phyloP scores from a whole-genome alignment of 2,329 filamentous ascomycete species.

The Sclerotinia minor region DNA sequence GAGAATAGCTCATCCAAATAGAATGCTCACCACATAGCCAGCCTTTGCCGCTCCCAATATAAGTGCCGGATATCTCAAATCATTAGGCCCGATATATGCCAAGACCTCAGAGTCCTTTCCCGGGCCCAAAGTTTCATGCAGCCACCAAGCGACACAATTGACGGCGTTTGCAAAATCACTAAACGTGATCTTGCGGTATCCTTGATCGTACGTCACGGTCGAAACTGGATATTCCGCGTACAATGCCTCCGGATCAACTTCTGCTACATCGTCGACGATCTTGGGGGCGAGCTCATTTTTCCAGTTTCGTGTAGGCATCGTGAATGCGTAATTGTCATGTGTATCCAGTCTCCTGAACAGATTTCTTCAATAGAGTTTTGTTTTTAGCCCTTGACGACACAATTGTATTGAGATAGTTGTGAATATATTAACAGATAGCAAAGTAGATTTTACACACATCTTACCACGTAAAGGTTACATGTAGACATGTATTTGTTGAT shows the following conservation, averaged over 20 bases:
- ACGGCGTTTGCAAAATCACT: slow-evolving; percentile 30
- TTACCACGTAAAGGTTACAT: not conserved
- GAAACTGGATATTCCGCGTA: slow-evolving; percentile 17
- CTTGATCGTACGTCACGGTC: not conserved
- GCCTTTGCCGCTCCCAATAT: slow-evolving; percentile 14
- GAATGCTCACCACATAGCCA: slow-evolving; percentile 2
- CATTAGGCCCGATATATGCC: slow-evolving; percentile 46
- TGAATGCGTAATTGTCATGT: not conserved
- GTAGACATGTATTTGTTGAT: not conserved
- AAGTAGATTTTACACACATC: too few species aligned
- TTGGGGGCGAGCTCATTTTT: not conserved
- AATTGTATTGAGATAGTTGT: not conserved
- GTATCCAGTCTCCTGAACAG: not conserved
- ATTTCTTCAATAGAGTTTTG: not conserved
- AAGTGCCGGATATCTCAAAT: slow-evolving; percentile 14
- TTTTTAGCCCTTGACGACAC: not conserved
- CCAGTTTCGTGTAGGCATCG: not conserved
- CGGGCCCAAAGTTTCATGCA: slow-evolving; percentile 24
- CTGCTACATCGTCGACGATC: not conserved
- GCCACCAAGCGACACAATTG: slow-evolving; percentile 29
- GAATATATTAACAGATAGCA: too few species aligned
- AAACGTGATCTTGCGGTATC: slow-evolving; percentile 26
- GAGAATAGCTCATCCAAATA: not conserved
- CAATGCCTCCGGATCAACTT: not conserved
- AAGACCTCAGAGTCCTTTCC: slow-evolving; percentile 43